Evolutionary conservation across 129 eudicot genomes (phyloP).

Genomic region (Flaveria sonorensis): DNA sequence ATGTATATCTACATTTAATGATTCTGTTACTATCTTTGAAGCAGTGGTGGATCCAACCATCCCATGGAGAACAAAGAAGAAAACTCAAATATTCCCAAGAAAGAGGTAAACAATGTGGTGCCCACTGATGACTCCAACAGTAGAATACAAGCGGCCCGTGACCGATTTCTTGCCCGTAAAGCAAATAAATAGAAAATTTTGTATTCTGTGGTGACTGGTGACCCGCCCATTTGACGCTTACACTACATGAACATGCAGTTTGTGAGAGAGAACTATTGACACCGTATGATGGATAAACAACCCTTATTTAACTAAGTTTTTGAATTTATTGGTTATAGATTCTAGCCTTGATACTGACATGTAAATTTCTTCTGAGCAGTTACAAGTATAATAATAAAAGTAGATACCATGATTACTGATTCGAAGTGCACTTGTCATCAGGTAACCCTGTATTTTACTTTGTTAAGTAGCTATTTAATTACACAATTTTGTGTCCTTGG

Average conservation of each 20-base stretch:
- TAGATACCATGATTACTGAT: too few relatives aligned
- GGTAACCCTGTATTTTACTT: too few relatives aligned
- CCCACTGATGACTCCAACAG: slow-evolving; percentile 53
- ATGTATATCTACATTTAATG: background rate
- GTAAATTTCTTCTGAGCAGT: too few relatives aligned
- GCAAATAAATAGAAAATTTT: slow-evolving; percentile 38
- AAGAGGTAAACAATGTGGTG: slow-evolving; percentile 32
- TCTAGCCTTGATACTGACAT: too few relatives aligned
- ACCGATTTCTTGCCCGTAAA: slow-evolving; percentile 86
- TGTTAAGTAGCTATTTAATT: too few relatives aligned
- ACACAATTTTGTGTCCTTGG: too few relatives aligned
- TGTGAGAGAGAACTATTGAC: slow-evolving; percentile 14
- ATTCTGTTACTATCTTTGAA: slow-evolving; percentile 28
- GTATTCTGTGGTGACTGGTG: background rate
- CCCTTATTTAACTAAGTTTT: background rate
- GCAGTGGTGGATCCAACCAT: slow-evolving; percentile 67
- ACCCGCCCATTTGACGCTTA: too few relatives aligned
- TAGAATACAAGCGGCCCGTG: slow-evolving; percentile 85
- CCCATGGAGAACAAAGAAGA: slow-evolving; percentile 37
- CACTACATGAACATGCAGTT: background rate
- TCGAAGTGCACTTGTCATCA: too few relatives aligned
- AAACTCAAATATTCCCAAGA: slow-evolving; percentile 28
- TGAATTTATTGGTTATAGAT: background rate
- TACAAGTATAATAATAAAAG: too few relatives aligned
- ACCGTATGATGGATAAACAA: background rate